Conservation (phyloP, 2,329 filamentous ascomycete species). For the Fusarium sp. region DNA sequence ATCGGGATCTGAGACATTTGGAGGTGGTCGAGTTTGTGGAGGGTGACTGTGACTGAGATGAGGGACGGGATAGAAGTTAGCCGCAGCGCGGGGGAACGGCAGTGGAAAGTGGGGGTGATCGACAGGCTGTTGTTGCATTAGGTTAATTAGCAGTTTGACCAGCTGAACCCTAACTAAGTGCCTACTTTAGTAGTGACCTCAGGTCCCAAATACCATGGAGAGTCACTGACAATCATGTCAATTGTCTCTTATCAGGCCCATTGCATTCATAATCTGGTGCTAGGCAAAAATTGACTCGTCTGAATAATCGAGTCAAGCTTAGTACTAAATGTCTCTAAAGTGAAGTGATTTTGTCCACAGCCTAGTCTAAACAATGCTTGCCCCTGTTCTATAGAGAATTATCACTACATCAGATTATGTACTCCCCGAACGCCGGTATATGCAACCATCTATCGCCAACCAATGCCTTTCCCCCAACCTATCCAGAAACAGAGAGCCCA, state of each 20-base stretch:
- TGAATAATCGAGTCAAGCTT: neutral
- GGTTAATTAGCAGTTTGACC: neutral
- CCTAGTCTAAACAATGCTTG: neutral
- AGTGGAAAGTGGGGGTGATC: constrained; percentile 21
- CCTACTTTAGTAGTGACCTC: neutral
- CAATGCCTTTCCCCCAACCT: neutral
- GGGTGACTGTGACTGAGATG: neutral
- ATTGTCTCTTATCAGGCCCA: neutral
- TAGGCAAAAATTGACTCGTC: neutral
- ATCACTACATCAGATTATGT: neutral
- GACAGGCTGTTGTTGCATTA: constrained; percentile 4
- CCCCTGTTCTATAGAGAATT: neutral
- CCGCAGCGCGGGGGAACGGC: constrained; percentile 19
- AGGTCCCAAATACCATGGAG: neutral
- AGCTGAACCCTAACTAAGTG: neutral
- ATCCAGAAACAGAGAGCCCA: neutral
- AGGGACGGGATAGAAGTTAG: neutral
- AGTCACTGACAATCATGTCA: neutral
- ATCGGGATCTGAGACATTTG: constrained; percentile 24
- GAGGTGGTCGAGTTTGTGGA: constrained; percentile 11
- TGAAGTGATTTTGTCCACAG: neutral
- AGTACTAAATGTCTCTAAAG: neutral
- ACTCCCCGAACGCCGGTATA: constrained; percentile 20
- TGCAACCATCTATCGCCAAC: constrained; percentile 4
- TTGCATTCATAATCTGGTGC: neutral